These are phyloP conservation scores for Vigna reflexopilosa DNA, from an alignment of 306 rosid genomes.

Conservation along the genomic window DNA sequence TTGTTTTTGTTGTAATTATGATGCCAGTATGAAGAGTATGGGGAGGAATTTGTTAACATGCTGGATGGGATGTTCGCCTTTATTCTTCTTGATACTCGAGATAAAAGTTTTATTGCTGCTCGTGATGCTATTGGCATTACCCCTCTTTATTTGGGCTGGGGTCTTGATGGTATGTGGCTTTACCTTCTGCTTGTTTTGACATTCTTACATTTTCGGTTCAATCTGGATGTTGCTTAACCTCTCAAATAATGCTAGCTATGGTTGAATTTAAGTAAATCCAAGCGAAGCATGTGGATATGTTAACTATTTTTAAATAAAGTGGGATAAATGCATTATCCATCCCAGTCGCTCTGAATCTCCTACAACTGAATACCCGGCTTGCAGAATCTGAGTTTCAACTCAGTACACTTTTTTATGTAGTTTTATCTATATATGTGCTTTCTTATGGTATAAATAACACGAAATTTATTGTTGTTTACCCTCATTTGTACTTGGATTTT, in stretches of 20 bases:
- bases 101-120: slow-evolving; percentile 87
- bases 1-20: slow-evolving; percentile 21
- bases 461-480: slow-evolving; percentile 18
- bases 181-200: slow-evolving; percentile 5
- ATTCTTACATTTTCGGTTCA: slow-evolving; percentile 16
- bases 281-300: slow-evolving; percentile 22
- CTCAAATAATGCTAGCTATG: slow-evolving; percentile 9
- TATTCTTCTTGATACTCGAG: slow-evolving; percentile 88
- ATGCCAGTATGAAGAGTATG: slow-evolving; percentile 91
- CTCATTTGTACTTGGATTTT: slow-evolving; percentile 1
- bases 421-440: background rate
- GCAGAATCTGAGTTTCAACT: slow-evolving; percentile 13
- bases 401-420: background rate
- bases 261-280: slow-evolving; percentile 35
- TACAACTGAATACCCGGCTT: slow-evolving; percentile 1
- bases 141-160: slow-evolving; percentile 97
- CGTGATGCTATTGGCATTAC: slow-evolving; percentile 94
- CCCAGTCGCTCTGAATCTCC: slow-evolving; percentile 14
- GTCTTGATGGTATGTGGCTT: slow-evolving; percentile 86
- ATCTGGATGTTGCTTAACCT: background rate
- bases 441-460: slow-evolving; percentile 2
- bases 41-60: slow-evolving; percentile 91
- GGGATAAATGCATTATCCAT: slow-evolving; percentile 33
- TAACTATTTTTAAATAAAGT: slow-evolving; percentile 8
- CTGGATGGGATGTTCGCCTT: slow-evolving; percentile 97